phyloP scores from a whole-genome alignment of 148 eudicot genomes.

The Chenopodium quinoa region DNA sequence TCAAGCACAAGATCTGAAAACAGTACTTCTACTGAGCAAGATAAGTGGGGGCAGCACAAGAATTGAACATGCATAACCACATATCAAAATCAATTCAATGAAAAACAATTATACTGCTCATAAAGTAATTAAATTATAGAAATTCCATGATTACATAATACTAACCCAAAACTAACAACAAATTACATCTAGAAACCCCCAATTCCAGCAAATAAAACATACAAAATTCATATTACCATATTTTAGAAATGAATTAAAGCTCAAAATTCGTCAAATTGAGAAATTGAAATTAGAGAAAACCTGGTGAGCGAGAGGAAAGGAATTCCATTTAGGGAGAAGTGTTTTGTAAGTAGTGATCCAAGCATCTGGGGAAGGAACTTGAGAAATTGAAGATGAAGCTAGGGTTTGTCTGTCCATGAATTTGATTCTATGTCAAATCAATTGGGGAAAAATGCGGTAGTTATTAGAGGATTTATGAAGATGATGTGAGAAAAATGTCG shows the following conservation, averaged over 20 bases:
- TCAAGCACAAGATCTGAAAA: too few relatives aligned
- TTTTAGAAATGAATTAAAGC: neutral
- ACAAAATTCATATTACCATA: neutral
- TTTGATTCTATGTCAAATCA: neutral
- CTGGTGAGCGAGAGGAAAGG: slow-evolving; percentile 44
- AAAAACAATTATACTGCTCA: too few relatives aligned
- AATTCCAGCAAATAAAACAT: neutral
- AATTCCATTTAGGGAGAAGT: slow-evolving; percentile 67
- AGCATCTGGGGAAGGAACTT: slow-evolving; percentile 49
- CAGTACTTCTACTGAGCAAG: too few relatives aligned
- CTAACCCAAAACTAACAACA: neutral
- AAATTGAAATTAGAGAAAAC: slow-evolving; percentile 16
- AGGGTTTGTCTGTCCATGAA: slow-evolving; percentile 59
- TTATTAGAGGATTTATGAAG: neutral
- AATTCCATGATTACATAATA: neutral
- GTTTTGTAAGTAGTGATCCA: slow-evolving; percentile 56
- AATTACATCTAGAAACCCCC: neutral
- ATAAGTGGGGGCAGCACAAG: too few relatives aligned
- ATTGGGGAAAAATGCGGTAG: neutral
- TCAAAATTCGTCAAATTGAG: neutral
- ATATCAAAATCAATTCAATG: too few relatives aligned
- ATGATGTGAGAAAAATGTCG: neutral
- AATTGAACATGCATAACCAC: too few relatives aligned
- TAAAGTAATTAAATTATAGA: too few relatives aligned
- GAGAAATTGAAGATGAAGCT: slow-evolving; percentile 42